Evolutionary conservation across 2,329 filamentous ascomycete genomes (phyloP), one percentile per base, ranked within the genome.

Genomic region (Drechslera avenae): DNA sequence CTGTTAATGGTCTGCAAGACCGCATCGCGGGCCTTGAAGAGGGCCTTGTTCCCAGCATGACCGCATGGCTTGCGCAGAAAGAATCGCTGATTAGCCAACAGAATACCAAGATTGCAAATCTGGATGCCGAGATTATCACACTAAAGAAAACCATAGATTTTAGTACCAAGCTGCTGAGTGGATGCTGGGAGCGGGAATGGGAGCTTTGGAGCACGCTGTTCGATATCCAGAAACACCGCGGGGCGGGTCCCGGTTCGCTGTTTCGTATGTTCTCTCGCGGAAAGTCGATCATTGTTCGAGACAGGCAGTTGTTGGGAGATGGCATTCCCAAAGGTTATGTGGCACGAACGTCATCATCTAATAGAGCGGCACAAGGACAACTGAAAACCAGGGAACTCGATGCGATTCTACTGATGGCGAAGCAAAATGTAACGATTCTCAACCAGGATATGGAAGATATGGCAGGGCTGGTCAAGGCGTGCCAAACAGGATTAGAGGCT

Each of bases 401-500:
- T 23, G 39, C 51, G 5, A 28, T 64, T 18, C 14, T 51, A 3
- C 9, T 40, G 13, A 51, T 60, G 30, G 49, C 54, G 8, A 49
- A 59, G 43, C 54, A 60, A 42, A 66, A 66, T 50, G 31, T 62
- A 7, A 36, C 16, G 10, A 43, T 59, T 9, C 23, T 67, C 9
- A 33, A 37, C 3, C 56, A 63, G 53, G 62, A 66, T 46, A 17
- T 63, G n/a, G 46, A 49, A 13, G 62, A 66, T 18, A 54, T 66
- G 53, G 48, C 34, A 21, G 44, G 21, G 14, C 19, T 54, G 46
- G 45, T 60, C 13, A 19, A 50, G 18, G 45, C 46, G 9, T 61
- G 46, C 42, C 48, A 39, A 16, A 21, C 8, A 26, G 40, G 26
- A 3, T 26, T 8, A 6, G 17, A 30, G 3, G 19, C 16, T 13